Percentiles rank a stretch among this genome's conserved stretches.
These are phyloP conservation scores for Aureobasidium sp. DNA, from an alignment of 2,329 filamentous ascomycete genomes.

Conservation along the genomic window DNA sequence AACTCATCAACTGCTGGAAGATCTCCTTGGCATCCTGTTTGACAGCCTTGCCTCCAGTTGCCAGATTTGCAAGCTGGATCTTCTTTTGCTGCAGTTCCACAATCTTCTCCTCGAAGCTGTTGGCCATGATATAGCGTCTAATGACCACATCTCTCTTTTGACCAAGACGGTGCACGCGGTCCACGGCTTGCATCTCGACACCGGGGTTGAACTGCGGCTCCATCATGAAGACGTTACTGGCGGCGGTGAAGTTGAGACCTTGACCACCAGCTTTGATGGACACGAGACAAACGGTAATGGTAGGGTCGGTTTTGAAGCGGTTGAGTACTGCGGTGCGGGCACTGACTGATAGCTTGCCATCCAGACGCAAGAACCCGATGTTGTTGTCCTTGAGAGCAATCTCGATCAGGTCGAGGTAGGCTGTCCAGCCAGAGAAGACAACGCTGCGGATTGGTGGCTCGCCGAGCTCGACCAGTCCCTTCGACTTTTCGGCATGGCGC, in stretches of 20 bases:
- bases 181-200: slow-evolving; percentile 87
- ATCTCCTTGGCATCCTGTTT: slow-evolving; percentile 58
- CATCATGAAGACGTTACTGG: slow-evolving; percentile 89
- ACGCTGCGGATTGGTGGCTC: slow-evolving; percentile 74
- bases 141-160: slow-evolving; percentile 86
- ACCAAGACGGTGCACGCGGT: slow-evolving; percentile 84
- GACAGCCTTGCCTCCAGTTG: slow-evolving; percentile 54
- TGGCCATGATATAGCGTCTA: slow-evolving; percentile 79
- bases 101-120: slow-evolving; percentile 93
- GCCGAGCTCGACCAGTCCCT: slow-evolving; percentile 43
- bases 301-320: slow-evolving; percentile 64
- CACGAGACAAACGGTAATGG: slow-evolving; percentile 74
- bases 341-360: slow-evolving; percentile 76
- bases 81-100: slow-evolving; percentile 85
- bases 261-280: slow-evolving; percentile 89
- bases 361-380: slow-evolving; percentile 72
- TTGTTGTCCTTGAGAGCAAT: slow-evolving; percentile 62
- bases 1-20: slow-evolving; percentile 52
- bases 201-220: slow-evolving; percentile 97
- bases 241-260: slow-evolving; percentile 82
- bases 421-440: slow-evolving; percentile 94
- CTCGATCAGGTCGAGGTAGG: slow-evolving; percentile 86
- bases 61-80: slow-evolving; percentile 79
- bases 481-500: slow-evolving; percentile 55
- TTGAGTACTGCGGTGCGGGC: slow-evolving; percentile 70